Conservation (phyloP, 1,284 basidiomycete species). For the Tremellales sp. region DNA sequence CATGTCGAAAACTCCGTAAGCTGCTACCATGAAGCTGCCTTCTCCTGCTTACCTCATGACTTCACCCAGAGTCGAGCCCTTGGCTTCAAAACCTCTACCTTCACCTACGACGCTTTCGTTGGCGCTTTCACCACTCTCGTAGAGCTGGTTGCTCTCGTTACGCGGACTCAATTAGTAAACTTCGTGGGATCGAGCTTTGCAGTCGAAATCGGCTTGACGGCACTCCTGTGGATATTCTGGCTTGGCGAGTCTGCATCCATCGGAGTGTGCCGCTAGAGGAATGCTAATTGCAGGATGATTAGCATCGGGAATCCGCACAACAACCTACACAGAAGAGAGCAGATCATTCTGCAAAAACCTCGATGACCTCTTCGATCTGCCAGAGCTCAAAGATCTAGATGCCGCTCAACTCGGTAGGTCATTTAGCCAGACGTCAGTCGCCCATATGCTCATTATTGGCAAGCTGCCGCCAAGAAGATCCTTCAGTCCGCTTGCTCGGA, state of each 20-base stretch:
- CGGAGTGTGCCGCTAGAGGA: no score
- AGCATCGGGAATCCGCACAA: conserved; percentile 19
- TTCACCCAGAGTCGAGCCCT: conserved; percentile 20
- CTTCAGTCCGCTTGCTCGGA: conserved; percentile 25
- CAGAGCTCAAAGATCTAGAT: conserved; percentile 22
- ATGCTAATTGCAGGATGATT: no score
- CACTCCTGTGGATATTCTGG: conserved; percentile 25
- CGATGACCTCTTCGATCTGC: conserved; percentile 26
- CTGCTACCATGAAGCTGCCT: not conserved
- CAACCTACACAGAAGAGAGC: conserved; percentile 17
- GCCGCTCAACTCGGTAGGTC: conserved; percentile 16
- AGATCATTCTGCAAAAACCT: conserved; percentile 27
- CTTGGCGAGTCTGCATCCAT: conserved; percentile 16
- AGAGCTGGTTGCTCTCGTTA: conserved; percentile 9
- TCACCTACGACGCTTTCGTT: conserved; percentile 27
- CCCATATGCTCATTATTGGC: not conserved
- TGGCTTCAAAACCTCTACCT: conserved; percentile 18
- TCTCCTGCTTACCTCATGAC: not conserved
- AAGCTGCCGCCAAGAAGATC: conserved; percentile 24
- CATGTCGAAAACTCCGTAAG: conserved; percentile 29
- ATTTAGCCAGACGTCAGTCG: not conserved
- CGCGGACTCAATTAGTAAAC: conserved; percentile 6
- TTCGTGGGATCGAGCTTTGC: not conserved
- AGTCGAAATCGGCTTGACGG: conserved; percentile 4
- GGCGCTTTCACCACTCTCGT: conserved; percentile 26